Evolutionary conservation across 23 red algal genomes (phyloP).

Genomic region (Agarophyton chilense): DNA sequence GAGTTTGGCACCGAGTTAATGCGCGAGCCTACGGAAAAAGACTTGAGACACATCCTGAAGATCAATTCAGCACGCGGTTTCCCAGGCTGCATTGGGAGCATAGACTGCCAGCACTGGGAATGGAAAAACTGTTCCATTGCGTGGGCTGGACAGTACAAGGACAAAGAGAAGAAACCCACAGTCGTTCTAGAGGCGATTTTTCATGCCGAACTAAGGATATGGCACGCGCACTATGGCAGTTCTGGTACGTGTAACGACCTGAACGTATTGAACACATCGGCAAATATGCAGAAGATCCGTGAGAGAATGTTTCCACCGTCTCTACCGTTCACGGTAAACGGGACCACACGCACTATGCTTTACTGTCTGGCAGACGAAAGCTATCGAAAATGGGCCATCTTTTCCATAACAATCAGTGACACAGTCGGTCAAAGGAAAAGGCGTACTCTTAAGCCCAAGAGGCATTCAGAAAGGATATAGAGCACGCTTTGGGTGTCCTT

Average conservation of each 20-base stretch:
- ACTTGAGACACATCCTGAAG: conserved; percentile 23
- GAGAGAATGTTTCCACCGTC: neutral
- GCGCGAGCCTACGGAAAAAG: conserved; percentile 3
- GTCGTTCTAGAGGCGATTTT: conserved; percentile 40
- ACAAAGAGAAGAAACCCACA: conserved; percentile 30
- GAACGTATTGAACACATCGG: conserved; percentile 4
- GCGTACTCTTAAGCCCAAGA: neutral
- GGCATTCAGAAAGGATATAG: conserved; percentile 5
- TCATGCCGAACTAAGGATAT: conserved; percentile 37
- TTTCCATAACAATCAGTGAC: neutral
- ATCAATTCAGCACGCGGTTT: neutral
- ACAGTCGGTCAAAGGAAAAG: neutral
- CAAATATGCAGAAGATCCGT: neutral
- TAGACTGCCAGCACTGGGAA: conserved; percentile 42
- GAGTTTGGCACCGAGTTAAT: conserved; percentile 42
- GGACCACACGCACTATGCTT: neutral
- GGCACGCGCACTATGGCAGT: conserved; percentile 31
- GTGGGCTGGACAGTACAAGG: conserved; percentile 36
- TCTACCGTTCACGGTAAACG: conserved; percentile 28
- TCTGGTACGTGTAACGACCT: conserved; percentile 9
- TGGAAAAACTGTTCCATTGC: conserved; percentile 61
- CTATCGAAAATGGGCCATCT: conserved; percentile 12
- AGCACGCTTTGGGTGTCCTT: neutral
- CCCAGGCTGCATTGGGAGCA: conserved; percentile 39
- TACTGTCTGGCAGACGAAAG: conserved; percentile 41